Evolutionary conservation across 2,329 filamentous ascomycete genomes (phyloP).

Genomic region (Ophiobolus disseminans): DNA sequence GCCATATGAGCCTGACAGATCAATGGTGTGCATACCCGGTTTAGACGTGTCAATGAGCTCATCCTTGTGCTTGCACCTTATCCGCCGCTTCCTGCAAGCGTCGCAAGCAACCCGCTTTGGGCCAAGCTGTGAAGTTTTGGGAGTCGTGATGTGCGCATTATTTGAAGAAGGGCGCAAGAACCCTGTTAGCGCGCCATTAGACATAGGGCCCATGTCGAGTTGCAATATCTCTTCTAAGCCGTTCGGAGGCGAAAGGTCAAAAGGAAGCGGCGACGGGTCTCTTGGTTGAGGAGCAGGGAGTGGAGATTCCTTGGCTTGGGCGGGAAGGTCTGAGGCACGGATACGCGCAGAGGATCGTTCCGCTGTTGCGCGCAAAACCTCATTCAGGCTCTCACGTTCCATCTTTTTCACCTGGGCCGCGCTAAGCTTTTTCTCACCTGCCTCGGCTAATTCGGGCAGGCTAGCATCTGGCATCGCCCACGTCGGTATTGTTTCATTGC

Average conservation of each 20-base stretch:
- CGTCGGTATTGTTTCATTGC: slow-evolving; percentile 66
- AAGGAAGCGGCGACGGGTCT: too few species aligned
- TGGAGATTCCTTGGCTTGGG: slow-evolving; percentile 3
- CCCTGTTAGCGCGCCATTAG: slow-evolving; percentile 37
- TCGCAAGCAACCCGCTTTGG: slow-evolving; percentile 69
- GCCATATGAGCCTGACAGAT: slow-evolving; percentile 40
- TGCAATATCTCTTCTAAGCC: slow-evolving; percentile 19
- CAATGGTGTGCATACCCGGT: slow-evolving; percentile 40
- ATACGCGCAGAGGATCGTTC: slow-evolving; percentile 52
- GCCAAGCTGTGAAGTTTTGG: slow-evolving; percentile 65
- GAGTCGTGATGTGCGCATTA: slow-evolving; percentile 54
- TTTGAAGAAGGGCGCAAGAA: slow-evolving; percentile 48
- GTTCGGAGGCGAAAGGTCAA: slow-evolving; percentile 18
- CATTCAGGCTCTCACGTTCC: slow-evolving; percentile 60
- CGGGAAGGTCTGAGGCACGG: slow-evolving; percentile 26
- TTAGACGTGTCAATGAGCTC: slow-evolving; percentile 51
- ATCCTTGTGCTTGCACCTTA: slow-evolving; percentile 69
- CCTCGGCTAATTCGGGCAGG: slow-evolving; percentile 51
- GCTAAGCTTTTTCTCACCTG: slow-evolving; percentile 61
- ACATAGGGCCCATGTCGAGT: slow-evolving; percentile 16
- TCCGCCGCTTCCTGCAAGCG: slow-evolving; percentile 67
- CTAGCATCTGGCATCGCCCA: slow-evolving; percentile 67
- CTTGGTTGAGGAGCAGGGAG: not conserved
- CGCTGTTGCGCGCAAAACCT: slow-evolving; percentile 52
- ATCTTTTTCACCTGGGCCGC: slow-evolving; percentile 62